phyloP scores from a whole-genome alignment of 2,329 filamentous ascomycete genomes.

The Fusarium xylarioides region DNA sequence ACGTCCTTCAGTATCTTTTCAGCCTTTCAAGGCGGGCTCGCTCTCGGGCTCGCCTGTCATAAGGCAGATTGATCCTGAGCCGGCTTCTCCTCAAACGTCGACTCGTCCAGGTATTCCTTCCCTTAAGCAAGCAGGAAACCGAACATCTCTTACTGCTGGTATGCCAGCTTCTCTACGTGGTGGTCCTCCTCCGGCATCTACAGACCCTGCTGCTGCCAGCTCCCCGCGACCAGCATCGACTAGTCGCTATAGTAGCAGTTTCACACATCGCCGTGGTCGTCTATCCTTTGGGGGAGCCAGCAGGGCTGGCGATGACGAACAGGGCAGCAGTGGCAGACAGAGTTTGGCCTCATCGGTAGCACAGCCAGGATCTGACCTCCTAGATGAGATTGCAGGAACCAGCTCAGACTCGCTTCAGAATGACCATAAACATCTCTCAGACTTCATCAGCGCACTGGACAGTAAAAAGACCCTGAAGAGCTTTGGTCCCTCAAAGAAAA shows the following conservation, averaged over 20 bases:
- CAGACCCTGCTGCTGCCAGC: slow-evolving; percentile 72
- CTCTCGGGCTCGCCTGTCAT: slow-evolving; percentile 85
- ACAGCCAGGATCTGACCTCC: slow-evolving; percentile 80
- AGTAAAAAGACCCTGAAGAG: slow-evolving; percentile 86
- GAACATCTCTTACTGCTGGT: slow-evolving; percentile 77
- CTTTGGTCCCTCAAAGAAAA: slow-evolving; percentile 74
- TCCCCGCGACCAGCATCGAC: slow-evolving; percentile 82
- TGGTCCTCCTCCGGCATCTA: slow-evolving; percentile 64
- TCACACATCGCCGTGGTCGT: slow-evolving; percentile 82
- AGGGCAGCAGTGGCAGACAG: slow-evolving; percentile 81
- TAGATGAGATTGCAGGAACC: slow-evolving; percentile 74
- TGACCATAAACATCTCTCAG: slow-evolving; percentile 92
- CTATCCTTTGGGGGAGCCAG: slow-evolving; percentile 80
- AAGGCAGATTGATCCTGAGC: slow-evolving; percentile 60
- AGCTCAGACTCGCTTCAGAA: slow-evolving; percentile 73
- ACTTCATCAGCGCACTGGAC: slow-evolving; percentile 90
- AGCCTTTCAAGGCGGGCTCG: slow-evolving; percentile 95
- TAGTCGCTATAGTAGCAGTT: slow-evolving; percentile 93
- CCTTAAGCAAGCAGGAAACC: slow-evolving; percentile 68
- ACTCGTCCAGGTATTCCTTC: slow-evolving; percentile 58
- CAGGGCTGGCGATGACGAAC: slow-evolving; percentile 74
- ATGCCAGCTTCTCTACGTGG: slow-evolving; percentile 78
- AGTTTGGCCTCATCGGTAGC: slow-evolving; percentile 75
- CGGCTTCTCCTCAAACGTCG: slow-evolving; percentile 65
- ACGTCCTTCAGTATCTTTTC: slow-evolving; percentile 87